A percentile compares a stretch with the other conserved stretches of the same genome.
Evolutionary conservation across 2,329 filamentous ascomycete species (phyloP).

Genomic region (Pochonia chlamydosporia): DNA sequence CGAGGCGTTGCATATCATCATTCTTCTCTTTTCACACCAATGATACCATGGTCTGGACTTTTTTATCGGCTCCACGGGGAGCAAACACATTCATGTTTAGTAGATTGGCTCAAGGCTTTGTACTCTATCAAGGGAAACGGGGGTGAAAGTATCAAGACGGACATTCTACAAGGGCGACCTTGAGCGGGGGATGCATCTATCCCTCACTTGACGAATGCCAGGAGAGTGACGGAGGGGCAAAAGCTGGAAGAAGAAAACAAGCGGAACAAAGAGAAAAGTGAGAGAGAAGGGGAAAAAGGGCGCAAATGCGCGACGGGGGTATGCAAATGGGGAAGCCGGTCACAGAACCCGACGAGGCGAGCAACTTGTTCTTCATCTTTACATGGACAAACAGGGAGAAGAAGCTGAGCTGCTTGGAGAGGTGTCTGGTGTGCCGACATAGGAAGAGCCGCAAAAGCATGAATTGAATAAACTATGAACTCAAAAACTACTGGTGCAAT

Average conservation of each 20-base stretch:
- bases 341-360: background rate
- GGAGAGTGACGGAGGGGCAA: background rate
- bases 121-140: constrained; percentile 18
- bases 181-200: background rate
- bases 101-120: constrained; percentile 16
- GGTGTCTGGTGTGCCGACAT: background rate
- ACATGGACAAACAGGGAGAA: background rate
- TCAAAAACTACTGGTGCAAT: background rate
- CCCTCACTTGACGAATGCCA: background rate
- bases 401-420: background rate
- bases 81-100: constrained; percentile 8
- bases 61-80: constrained; percentile 7
- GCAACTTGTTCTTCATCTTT: background rate
- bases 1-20: constrained; percentile 13
- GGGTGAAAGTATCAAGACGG: constrained; percentile 9
- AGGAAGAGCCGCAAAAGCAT: background rate
- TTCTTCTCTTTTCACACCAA: constrained; percentile 5
- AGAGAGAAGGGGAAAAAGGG: background rate
- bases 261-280: background rate
- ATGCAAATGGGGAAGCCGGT: background rate
- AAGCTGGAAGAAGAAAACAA: background rate
- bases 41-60: constrained; percentile 25
- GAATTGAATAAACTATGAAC: constrained; percentile 1
- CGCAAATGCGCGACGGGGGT: background rate
- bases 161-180: constrained; percentile 18